Evolutionary conservation across 768 basidiomycete genomes (phyloP), one percentile per base, ranked within the genome.

Genomic region (Tylopilus rubrobrunneus): DNA sequence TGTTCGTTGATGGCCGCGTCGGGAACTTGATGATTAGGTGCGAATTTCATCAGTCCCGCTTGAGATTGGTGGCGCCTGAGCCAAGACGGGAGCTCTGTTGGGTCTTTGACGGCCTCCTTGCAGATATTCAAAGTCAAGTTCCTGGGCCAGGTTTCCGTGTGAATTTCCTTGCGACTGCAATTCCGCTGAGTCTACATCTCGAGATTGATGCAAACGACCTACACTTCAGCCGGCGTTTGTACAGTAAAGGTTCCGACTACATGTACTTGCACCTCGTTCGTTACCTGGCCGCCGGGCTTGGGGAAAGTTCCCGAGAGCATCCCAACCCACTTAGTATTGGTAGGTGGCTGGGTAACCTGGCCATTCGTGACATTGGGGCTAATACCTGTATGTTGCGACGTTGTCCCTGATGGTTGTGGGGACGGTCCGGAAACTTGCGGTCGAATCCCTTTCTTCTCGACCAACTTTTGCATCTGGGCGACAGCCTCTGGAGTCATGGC

Each of bases 101-200:
- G 33, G 1, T 81, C 58, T 11, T 79, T 74, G 1, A 74, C 64
- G 5, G 70, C 74, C 40, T 78, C 75, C 40, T 68, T 68, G 23
- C 76, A 71, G 7, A 77, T 69, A 15, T 66, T 68, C 7, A 85
- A 65, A 1, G 65, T 59, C 57, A 86, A 57, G 4, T 61, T 59
- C 8, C 57, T 51, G 1, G 86, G 85, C 85, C 84, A 87, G 0
- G 73, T 77, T 2, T 79, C 73, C 7, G 74, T 59, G 45, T 68
- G 79, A 48, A 75, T 78, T 2, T 79, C 73, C 6, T 74, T 56
- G 43, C 67, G 79, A 49, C 86, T 87, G 60, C 31, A 39, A 55
- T 36, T 51, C n/a, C 21, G 28, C 19, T 58, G 41, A 58, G 52
- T 12, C 5, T 19, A 56, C 17, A 25, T 34, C 52, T 14, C 29